Base-by-base conservation (phyloP, 1,139 yeast genomes). In the Candida sp. region DNA sequence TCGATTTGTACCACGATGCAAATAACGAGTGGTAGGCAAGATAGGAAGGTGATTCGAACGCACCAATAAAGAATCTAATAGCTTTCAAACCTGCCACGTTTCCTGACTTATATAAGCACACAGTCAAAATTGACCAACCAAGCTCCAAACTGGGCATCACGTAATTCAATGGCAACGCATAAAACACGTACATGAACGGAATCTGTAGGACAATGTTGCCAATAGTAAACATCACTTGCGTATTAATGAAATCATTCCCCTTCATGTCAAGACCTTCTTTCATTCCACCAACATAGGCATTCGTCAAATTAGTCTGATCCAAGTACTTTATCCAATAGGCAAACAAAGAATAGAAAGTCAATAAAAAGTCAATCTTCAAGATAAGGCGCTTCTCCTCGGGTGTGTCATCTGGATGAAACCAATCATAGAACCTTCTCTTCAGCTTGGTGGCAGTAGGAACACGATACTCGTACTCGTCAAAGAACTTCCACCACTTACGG, bases 281-380 rank as follows among this genome's bases (percentile, higher is more conserved):
- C 77, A 88, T 75, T 9, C 87, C 86, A 17, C 87, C 80, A 44
- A 86, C 85, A 63, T 87, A 88, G n/a, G 92, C 91, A 62, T 84
- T 85, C 49, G 83, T 81, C 48, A 84, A 70, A 61, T 81, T 82
- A 44, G 84, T 74, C 52, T 80, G 80, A 63, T 88, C 93, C 48
- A 88, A 70, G 51, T 84, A 84, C 62, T 87, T 87, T 47, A 85
- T 86, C 88, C 90, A 88, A 65, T 85, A 86, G 23, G 86, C 83
- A 69, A 84, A 69, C 58, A 86, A 73, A 33, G 88, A 78, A 63
- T 83, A 87, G 40, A 83, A 67, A 3, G 88, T 80, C 55, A 88
- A 72, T 43, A 85, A 61, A 9, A 86, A 51, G 61, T 88, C 96
- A 47, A 88, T 67, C 63, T 88, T 88, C 63, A 80, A 66, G 46